phyloP scores from a whole-genome alignment of 2,329 filamentous ascomycete species.

The Penicillium occitanis region DNA sequence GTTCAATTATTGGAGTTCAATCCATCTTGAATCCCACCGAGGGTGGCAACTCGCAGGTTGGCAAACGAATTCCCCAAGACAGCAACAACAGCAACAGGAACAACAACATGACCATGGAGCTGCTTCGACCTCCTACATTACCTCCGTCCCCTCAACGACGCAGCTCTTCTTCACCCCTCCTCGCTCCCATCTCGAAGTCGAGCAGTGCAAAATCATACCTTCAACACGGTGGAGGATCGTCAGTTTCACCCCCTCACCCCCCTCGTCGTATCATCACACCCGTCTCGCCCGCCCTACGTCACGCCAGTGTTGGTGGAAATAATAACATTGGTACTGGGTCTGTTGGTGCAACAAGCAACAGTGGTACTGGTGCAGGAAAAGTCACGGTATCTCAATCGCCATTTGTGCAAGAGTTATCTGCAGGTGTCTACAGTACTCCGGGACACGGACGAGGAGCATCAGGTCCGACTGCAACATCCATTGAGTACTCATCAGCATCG shows the following conservation, averaged over 20 bases:
- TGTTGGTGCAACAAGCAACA: constrained; percentile 15
- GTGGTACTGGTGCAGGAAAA: constrained; percentile 26
- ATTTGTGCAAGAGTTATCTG: constrained; percentile 35
- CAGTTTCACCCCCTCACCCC: constrained; percentile 37
- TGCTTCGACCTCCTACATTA: constrained; percentile 25
- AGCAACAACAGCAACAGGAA: constrained; percentile 18
- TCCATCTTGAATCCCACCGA: constrained; percentile 42
- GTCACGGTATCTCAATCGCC: constrained; percentile 38
- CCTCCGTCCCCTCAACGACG: constrained; percentile 29
- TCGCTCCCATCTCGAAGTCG: constrained; percentile 15
- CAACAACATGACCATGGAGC: constrained; percentile 26
- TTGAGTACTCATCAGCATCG: constrained; percentile 24
- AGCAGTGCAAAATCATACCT: constrained; percentile 20
- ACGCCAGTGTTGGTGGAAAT: constrained; percentile 31
- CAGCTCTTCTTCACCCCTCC: constrained; percentile 32
- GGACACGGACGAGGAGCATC: constrained; percentile 10
- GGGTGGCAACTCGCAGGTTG: constrained; percentile 23
- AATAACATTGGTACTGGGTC: neutral
- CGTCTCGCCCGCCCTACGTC: constrained; percentile 39
- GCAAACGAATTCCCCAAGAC: constrained; percentile 22
- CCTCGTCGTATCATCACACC: constrained; percentile 36
- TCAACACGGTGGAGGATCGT: constrained; percentile 29
- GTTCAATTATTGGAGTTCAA: constrained; percentile 43
- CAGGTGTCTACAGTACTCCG: constrained; percentile 30
- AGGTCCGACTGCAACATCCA: constrained; percentile 28